Evolutionary conservation across 352 stramenopile genomes (phyloP), one percentile per base, ranked within the genome.

Genomic region (Saprolegnia parasitica): DNA sequence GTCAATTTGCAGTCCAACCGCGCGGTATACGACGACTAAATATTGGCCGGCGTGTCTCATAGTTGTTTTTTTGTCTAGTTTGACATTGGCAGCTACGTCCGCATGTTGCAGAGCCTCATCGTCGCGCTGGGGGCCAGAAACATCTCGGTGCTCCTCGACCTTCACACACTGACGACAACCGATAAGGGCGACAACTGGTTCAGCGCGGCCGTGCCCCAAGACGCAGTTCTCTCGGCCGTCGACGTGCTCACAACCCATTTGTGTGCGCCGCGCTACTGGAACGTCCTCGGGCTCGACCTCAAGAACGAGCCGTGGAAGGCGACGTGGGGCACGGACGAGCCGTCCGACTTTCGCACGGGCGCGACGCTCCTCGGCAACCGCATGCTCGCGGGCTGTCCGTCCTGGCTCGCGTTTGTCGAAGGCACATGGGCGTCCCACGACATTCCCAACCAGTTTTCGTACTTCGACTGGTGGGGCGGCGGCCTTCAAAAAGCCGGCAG

Each of bases 291-390:
- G 10, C 56, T 88, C 21, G 81, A 88, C 23, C 56, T 89, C 1
- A 89, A 89, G 72, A 89, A 89, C 65, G 81, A 89, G 32, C 81
- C 81, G 23, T 70, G 86, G 64, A 73, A 84, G 47, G 84, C 77
- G 35, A 73, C 77, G n/a, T 89, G 81, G 81, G 81, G 81, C 0
- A 23, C 23, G 0, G 82, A 81, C 0, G 73, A 68, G 15, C 61
- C 40, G 10, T 64, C 74, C 26, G 84, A 92, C 60, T 92, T 90
- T 56, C 78, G 87, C 32, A 76, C 81, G 23, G 81, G 81, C 2
- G 77, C 81, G 42, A 84, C 77, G 24, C 24, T 84, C 6, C 87
- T 89, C 26, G 81, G 81, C 9, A 84, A 89, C 54, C 75, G 76
- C 16, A 87, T 89, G 78, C 74, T 89, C 4, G 65, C 84, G 40